A percentile compares a stretch with the other conserved stretches of the same genome.
phyloP scores from a whole-genome alignment of 345 rosid genomes.

The Corchorus olitorius region DNA sequence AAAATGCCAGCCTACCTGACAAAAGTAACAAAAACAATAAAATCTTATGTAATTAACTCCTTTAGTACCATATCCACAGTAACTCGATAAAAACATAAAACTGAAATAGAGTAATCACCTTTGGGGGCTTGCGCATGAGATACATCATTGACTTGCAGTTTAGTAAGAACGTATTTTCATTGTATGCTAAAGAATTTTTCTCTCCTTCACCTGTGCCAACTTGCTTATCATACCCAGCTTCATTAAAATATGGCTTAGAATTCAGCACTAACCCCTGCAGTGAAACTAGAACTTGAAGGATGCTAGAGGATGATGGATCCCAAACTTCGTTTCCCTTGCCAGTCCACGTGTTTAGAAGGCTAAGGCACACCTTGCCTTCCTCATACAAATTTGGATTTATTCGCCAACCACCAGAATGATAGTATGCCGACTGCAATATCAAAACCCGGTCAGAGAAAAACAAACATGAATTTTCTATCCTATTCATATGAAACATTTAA shows the following conservation, averaged over 20 bases:
- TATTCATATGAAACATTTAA: neutral
- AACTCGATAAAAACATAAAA: slow-evolving; percentile 9
- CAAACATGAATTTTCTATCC: slow-evolving; percentile 2
- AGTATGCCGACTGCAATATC: slow-evolving; percentile 78
- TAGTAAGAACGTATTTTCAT: slow-evolving; percentile 88
- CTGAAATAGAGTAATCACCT: slow-evolving; percentile 46
- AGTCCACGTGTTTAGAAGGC: slow-evolving; percentile 97
- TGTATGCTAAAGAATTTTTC: slow-evolving; percentile 86
- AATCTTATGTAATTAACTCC: neutral
- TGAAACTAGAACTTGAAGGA: slow-evolving; percentile 97
- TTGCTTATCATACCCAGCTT: slow-evolving; percentile 97
- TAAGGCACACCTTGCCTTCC: slow-evolving; percentile 98
- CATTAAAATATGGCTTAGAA: slow-evolving; percentile 96
- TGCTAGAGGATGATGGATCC: slow-evolving; percentile 92
- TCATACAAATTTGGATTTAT: slow-evolving; percentile 93
- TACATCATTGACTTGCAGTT: slow-evolving; percentile 96
- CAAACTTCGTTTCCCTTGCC: slow-evolving; percentile 98
- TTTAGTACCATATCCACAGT: neutral
- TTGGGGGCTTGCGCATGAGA: slow-evolving; percentile 87
- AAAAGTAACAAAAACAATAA: neutral
- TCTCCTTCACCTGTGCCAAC: slow-evolving; percentile 97
- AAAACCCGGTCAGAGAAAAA: slow-evolving; percentile 17
- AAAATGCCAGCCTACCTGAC: neutral
- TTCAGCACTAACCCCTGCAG: slow-evolving; percentile 96
- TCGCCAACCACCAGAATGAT: slow-evolving; percentile 99